phyloP scores from a whole-genome alignment of 345 rosid species.

The Hirschfeldia incana region DNA sequence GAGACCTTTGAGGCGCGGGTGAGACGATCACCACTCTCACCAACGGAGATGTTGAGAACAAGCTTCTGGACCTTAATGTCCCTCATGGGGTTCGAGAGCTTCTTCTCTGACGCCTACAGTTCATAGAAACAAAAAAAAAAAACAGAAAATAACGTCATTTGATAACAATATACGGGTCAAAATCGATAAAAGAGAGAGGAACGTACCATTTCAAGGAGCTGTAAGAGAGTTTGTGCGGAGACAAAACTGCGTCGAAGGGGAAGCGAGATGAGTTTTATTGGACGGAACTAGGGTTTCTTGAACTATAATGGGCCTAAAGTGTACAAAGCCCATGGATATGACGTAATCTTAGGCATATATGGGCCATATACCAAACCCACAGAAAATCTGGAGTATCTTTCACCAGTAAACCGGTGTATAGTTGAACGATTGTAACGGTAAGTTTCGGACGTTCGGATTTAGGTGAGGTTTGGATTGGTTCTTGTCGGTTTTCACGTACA shows the following conservation, averaged over 20 bases:
- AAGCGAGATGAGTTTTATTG: constrained; percentile 1
- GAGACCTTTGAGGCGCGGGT: constrained; percentile 80
- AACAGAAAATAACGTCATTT: background rate
- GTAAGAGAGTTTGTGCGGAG: constrained; percentile 11
- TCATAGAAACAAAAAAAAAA: background rate
- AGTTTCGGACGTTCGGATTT: too few species aligned
- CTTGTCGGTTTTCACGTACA: too few species aligned
- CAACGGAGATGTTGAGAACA: constrained; percentile 86
- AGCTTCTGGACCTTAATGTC: constrained; percentile 87
- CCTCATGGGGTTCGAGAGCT: constrained; percentile 84
- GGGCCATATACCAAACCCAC: background rate
- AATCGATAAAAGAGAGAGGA: background rate
- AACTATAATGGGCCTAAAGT: background rate
- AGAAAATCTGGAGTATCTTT: background rate
- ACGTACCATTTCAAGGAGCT: constrained; percentile 17
- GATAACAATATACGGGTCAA: background rate
- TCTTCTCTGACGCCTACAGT: constrained; percentile 77
- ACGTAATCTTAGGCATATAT: background rate
- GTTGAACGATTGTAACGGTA: too few species aligned
- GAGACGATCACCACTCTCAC: constrained; percentile 88
- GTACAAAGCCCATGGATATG: background rate
- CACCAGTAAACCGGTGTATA: background rate
- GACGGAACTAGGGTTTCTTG: constrained; percentile 14
- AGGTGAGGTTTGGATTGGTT: too few species aligned
- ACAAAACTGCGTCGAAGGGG: constrained; percentile 7